phyloP scores from a whole-genome alignment of 306 rosid species.

The Crotalaria pallida region DNA sequence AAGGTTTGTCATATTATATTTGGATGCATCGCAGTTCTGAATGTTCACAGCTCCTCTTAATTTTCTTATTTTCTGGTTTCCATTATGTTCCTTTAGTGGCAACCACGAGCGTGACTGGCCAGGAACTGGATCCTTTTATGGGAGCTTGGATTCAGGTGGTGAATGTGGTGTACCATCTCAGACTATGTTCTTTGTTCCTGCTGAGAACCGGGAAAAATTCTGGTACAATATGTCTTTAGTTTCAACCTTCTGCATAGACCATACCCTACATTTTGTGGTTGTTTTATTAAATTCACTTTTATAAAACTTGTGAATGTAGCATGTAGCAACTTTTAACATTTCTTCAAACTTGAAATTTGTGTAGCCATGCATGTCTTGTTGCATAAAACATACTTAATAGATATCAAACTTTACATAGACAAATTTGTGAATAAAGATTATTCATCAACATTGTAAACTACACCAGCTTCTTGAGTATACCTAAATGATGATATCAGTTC shows the following conservation, averaged over 20 bases:
- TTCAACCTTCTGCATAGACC: conserved; percentile 9
- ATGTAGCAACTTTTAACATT: background rate
- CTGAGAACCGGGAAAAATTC: conserved; percentile 79
- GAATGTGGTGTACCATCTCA: conserved; percentile 90
- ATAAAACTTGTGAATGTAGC: background rate
- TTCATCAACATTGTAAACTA: background rate
- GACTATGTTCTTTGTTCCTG: conserved; percentile 87
- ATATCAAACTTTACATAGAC: background rate
- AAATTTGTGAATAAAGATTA: background rate
- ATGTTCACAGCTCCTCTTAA: background rate
- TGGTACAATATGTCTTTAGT: conserved; percentile 41
- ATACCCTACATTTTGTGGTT: background rate
- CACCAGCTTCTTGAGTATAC: background rate
- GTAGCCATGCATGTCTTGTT: background rate
- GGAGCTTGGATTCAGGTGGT: conserved; percentile 83
- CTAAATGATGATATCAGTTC: background rate
- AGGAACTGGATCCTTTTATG: conserved; percentile 73
- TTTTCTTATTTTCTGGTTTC: conserved; percentile 24
- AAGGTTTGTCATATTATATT: conserved; percentile 38
- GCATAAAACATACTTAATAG: background rate
- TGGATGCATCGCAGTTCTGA: background rate
- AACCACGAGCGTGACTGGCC: conserved; percentile 99
- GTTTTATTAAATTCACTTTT: background rate
- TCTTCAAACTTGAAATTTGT: conserved; percentile 19
- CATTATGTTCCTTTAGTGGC: conserved; percentile 49